Evolutionary conservation across 495 filamentous ascomycete species (phyloP), one percentile per base, ranked within the genome.

Genomic region (Xylaria venustula): DNA sequence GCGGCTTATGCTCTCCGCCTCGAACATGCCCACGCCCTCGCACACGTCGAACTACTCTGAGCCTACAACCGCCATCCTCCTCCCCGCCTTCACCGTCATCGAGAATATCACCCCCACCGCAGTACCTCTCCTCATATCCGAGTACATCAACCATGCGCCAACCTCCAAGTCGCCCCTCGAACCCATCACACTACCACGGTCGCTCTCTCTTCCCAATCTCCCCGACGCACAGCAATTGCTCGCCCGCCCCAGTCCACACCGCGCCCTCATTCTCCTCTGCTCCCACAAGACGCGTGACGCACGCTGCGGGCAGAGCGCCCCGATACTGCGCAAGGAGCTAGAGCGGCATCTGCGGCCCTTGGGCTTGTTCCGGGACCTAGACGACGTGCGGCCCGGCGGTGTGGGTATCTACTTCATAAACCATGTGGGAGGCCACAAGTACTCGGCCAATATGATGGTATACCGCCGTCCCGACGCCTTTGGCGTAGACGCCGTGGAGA

Each of bases 351-450:
- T 98, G 46, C 88, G 92, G 2, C 87, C 89, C 0, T 77, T 93
- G 2, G 91, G 92, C 0, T 75, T 98, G 4, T 92, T 90, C 71
- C 87, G 95, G 22, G 94, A 98, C 68, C 75, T 93, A 36, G 85
- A 92, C 52, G 94, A 98, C 69, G 86, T 89, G 72, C 73, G 94
- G 41, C 88, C 91, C 0, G 93, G 93, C 15, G 94, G 95, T 1
- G 93, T 95, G 3, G 93, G 91, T 1, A 89, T 98, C 52, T 93
- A 97, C 67, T 98, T 98, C 70, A 92, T 98, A 65, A 92, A 86
- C 64, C 94, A 98, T 70, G 91, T 97, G 0, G 94, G 94, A 11
- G 94, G 94, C 0, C 94, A 98, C 70, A 95, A 96, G 75, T 98
- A 91, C 71, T 84, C 85, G 7, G 94, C 93, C 1, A 98, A 98